Evolutionary conservation across 2,329 filamentous ascomycete species (phyloP).

Genomic region (Stachybotrys elegans): DNA sequence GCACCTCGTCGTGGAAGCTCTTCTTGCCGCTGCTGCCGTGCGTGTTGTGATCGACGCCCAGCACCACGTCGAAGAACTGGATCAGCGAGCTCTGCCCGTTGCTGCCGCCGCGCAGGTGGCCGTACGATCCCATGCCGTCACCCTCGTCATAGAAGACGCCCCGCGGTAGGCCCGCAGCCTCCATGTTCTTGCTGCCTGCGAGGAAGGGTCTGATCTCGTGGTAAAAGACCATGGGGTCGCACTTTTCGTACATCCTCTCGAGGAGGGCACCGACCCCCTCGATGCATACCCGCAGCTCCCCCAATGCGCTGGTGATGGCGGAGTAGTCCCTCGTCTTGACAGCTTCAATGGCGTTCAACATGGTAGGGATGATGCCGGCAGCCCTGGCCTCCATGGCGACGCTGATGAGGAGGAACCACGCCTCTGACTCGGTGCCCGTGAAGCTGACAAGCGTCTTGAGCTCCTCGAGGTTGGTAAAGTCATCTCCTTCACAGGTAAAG

Average conservation of each 20-base stretch:
- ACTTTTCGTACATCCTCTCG: constrained; percentile 82
- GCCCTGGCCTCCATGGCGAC: constrained; percentile 85
- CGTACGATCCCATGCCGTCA: constrained; percentile 60
- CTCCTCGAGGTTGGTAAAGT: constrained; percentile 62
- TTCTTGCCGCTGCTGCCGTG: constrained; percentile 28
- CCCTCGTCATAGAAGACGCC: constrained; percentile 83
- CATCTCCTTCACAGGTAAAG: constrained; percentile 53
- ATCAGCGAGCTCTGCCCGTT: constrained; percentile 92
- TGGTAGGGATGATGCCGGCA: constrained; percentile 67
- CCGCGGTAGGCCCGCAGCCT: constrained; percentile 70
- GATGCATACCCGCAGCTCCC: constrained; percentile 61
- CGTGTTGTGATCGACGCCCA: constrained; percentile 71
- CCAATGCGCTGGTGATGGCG: constrained; percentile 58
- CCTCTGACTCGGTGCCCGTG: constrained; percentile 83
- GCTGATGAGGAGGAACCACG: constrained; percentile 90
- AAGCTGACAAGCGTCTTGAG: constrained; percentile 74
- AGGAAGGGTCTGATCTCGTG: constrained; percentile 83
- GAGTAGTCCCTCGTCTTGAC: constrained; percentile 55
- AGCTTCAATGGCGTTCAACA: constrained; percentile 71
- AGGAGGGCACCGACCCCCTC: constrained; percentile 63
- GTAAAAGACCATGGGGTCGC: constrained; percentile 84
- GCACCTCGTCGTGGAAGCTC: constrained; percentile 62
- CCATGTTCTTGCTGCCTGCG: constrained; percentile 91
- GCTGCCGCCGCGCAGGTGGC: constrained; percentile 80
- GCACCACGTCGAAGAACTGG: constrained; percentile 84